Conservation (phyloP, 1,139 yeast species). For the Nadsonia starkeyi-henricii region DNA sequence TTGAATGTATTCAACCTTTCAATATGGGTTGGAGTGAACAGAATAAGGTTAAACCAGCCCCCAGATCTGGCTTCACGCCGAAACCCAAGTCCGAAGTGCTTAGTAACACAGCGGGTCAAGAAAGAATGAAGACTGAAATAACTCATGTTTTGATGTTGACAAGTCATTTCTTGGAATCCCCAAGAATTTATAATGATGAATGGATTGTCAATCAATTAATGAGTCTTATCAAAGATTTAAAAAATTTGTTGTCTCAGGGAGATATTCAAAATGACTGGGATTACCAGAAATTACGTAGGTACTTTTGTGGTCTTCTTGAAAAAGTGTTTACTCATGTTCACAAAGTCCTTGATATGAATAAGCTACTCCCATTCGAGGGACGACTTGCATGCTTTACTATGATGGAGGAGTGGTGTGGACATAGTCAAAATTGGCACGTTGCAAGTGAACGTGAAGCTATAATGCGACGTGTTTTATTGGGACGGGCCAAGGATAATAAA, state of each 20-base stretch:
- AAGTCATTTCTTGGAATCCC: conserved; percentile 43
- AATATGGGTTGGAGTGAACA: conserved; percentile 29
- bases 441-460: conserved; percentile 53
- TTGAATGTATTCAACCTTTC: conserved; percentile 62
- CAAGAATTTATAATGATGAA: conserved; percentile 45
- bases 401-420: conserved; percentile 90
- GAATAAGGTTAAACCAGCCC: conserved; percentile 3
- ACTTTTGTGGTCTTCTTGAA: conserved; percentile 67
- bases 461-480: conserved; percentile 32
- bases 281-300: conserved; percentile 64
- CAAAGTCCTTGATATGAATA: conserved; percentile 28
- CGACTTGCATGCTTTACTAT: conserved; percentile 70
- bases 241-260: conserved; percentile 44
- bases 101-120: conserved; percentile 22
- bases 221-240: conserved; percentile 49
- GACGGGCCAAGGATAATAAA: conserved; percentile 17
- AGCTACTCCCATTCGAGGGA: conserved; percentile 74
- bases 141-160: conserved; percentile 67
- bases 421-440: conserved; percentile 49
- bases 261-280: conserved; percentile 53
- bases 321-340: conserved; percentile 44
- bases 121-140: conserved; percentile 56
- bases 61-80: background rate
- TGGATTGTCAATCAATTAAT: conserved; percentile 56
- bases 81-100: conserved; percentile 1